Base-by-base conservation (phyloP, 2,329 filamentous ascomycete species). In the Ophiocordyceps camponoti-floridani region DNA sequence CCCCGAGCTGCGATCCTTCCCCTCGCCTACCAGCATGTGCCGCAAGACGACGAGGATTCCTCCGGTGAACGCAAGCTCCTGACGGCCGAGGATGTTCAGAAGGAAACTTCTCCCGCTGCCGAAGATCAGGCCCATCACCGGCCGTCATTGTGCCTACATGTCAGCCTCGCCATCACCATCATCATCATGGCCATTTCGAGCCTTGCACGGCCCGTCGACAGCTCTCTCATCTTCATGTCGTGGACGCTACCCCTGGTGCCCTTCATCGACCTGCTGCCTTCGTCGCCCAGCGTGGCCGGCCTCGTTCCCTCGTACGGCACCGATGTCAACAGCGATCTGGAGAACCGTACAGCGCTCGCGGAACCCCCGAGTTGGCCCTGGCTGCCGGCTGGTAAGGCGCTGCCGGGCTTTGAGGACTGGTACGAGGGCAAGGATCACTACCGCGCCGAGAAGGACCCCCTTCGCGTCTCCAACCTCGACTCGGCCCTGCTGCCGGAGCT, bases 401-500 rank as follows among this genome's bases (percentile, higher is more conserved):
- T 52, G 2, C 43, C 44, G 1, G 56, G 56, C 0, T 58, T 58
- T 1, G 47, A 49, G 19, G 56, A 58, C 26, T 58, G 56, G 56
- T 52, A 53, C 41, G 44, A 46, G n/a, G 43, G 51, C 1, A 26
- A 43, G 12, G 45, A 51, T 1, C 59, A 61, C 43, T 67, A 67
- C 42, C 55, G 49, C 27, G 55, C 64, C 2, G 49, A 51, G 1
- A 44, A 50, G 10, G 65, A 67, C 28, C 64, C 65, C 1, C 41
- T 67, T 35, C 62, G 60, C 41, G 56, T 66, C n/a, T 60, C 61
- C 3, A 67, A 67, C 40, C 52, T 65, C 1, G 50, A 63, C 7
- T 51, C 62, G 18, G 56, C 54, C 0, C 41, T 66, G 0, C 47
- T 61, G 1, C 43, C 53, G 7, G 47, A 50, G 1, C 50, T 62